Conservation (phyloP, 2,329 filamentous ascomycete genomes). For the Plenodomus biglobosus region DNA sequence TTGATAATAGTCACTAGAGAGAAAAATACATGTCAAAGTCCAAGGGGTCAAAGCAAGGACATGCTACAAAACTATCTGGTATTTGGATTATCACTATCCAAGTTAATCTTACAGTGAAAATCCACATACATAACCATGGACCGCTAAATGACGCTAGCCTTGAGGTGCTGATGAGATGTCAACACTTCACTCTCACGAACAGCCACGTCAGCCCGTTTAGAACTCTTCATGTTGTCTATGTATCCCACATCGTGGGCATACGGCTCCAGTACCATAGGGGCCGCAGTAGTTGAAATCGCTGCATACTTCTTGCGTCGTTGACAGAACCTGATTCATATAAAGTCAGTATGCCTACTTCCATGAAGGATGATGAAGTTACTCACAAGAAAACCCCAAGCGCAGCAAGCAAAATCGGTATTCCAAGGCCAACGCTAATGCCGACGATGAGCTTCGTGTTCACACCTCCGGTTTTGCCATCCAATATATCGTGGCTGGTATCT, state of each 20-base stretch:
- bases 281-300: not conserved
- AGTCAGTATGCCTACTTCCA: not conserved
- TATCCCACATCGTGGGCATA: not conserved
- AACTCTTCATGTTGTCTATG: not conserved
- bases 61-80: too few relatives aligned
- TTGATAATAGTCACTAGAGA: too few relatives aligned
- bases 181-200: not conserved
- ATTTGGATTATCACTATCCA: too few relatives aligned
- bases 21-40: too few relatives aligned
- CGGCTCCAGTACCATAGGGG: not conserved
- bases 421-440: constrained; percentile 53
- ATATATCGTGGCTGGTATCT: not conserved
- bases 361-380: not conserved
- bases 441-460: constrained; percentile 52
- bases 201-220: not conserved
- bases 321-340: not conserved
- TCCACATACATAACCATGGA: too few relatives aligned
- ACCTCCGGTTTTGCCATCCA: constrained; percentile 35
- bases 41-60: too few relatives aligned
- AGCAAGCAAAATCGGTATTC: constrained; percentile 45
- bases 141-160: too few relatives aligned
- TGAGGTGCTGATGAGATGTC: not conserved
- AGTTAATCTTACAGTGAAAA: too few relatives aligned
- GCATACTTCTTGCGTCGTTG: not conserved
- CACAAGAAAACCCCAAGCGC: constrained; percentile 13